phyloP scores from a whole-genome alignment of 176 grass and related monocot genomes.

The Dactylis glomerata region DNA sequence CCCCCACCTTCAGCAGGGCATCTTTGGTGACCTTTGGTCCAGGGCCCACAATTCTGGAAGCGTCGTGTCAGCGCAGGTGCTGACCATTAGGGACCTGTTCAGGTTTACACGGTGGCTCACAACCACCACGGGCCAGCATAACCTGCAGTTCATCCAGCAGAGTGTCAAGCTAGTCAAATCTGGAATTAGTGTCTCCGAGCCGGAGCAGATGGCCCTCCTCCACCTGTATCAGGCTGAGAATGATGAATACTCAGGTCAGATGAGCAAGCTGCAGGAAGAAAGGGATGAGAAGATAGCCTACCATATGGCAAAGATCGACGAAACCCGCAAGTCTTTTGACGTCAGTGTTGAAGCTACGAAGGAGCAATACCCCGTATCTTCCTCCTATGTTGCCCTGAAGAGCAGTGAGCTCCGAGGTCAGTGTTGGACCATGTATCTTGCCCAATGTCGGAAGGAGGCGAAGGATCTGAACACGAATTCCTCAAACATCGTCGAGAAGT shows the following conservation, averaged over 20 bases:
- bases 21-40: conserved; percentile 14
- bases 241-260: neutral
- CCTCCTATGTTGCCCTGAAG: neutral
- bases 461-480: neutral
- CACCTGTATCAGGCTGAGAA: conserved; percentile 6
- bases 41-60: conserved; percentile 4
- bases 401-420: neutral
- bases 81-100: conserved; percentile 11
- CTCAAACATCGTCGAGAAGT: neutral
- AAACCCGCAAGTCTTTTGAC: neutral
- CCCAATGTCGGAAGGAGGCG: neutral
- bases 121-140: conserved; percentile 13
- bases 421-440: neutral
- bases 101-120: neutral
- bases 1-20: neutral
- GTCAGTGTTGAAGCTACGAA: conserved; percentile 9
- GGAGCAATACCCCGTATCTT: neutral
- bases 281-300: neutral
- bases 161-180: neutral
- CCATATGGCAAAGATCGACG: neutral
- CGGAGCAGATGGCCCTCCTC: conserved; percentile 8
- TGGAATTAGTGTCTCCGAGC: neutral
- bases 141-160: neutral
- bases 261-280: neutral
- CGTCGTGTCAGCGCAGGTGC: conserved; percentile 8